Evolutionary conservation across 2,329 filamentous ascomycete genomes (phyloP), one percentile per base, ranked within the genome.

Genomic region (Epichloe festucae): DNA sequence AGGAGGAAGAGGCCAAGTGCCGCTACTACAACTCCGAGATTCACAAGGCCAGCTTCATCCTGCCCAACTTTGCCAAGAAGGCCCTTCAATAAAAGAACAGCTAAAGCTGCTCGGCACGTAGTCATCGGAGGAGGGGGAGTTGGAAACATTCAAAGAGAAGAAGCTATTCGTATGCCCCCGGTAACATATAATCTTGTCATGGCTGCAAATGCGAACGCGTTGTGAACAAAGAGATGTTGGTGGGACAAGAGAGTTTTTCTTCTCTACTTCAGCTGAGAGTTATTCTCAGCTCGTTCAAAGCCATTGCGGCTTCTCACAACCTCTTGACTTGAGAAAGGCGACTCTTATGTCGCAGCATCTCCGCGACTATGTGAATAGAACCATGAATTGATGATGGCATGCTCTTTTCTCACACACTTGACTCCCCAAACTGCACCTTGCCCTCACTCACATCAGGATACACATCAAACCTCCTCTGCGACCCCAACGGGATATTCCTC

Each of bases 1-100:
- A 94, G 73, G 89, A 97, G 73, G 93, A 98, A 80, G 84, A 88
- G 66, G 84, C 88, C 71, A 76, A 91, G 63, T 95, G 89, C 86
- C 81, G 81, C 69, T 98, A 98, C 83, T 98, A 98, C 80, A 97
- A 89, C 76, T 79, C 88, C 67, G 88, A 94, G 67, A 91, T 98
- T 66, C 93, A 98, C 79, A 85, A 89, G 76, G 91, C 93, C 56
- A 83, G 84, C 69, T 98, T 97, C 70, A 72, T 97, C 57, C 78
- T 98, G 67, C 93, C 93, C 56, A 96, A 81, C 67, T 98, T 97
- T 70, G 91, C 91, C 53, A 82, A 88, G 69, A 85, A 91, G 79
- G 80, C 79, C 52, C 73, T 84, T 59, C 67, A 80, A 70, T 82
- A 21, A 77, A 65, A 12, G 17, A 17, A 35, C 8, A 19, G 17